These are phyloP conservation scores for Passiflora organensis DNA, from an alignment of 345 rosid genomes.

Conservation along the genomic window DNA sequence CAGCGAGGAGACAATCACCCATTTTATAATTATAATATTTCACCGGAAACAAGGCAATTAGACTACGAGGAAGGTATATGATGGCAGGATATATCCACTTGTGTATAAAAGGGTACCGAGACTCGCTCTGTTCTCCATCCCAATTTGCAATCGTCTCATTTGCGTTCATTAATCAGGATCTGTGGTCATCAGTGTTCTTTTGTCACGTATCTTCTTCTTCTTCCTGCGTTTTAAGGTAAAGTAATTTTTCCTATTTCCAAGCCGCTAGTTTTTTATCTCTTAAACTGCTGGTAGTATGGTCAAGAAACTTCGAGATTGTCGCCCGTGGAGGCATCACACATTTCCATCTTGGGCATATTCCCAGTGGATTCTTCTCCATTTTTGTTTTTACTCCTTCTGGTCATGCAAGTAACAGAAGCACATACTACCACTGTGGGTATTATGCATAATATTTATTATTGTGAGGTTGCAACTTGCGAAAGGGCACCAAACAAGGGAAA, in stretches of 20 bases:
- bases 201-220: not conserved
- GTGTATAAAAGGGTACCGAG: conserved; percentile 5
- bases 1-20: not conserved
- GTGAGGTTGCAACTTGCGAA: not conserved
- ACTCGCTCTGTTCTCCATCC: not conserved
- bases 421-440: too few relatives aligned
- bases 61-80: conserved; percentile 1
- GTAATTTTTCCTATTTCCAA: too few relatives aligned
- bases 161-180: not conserved
- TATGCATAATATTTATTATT: too few relatives aligned
- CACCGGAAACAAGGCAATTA: not conserved
- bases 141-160: not conserved
- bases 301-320: not conserved
- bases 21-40: too few relatives aligned
- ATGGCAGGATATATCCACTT: not conserved
- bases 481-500: not conserved
- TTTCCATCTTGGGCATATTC: not conserved
- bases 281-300: not conserved
- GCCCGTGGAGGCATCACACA: not conserved
- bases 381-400: not conserved
- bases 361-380: not conserved
- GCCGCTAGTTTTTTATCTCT: not conserved
- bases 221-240: not conserved
- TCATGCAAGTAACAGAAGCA: too few relatives aligned
- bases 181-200: not conserved